These are phyloP conservation scores for Aspergillus egyptiacus DNA, from an alignment of 495 filamentous ascomycete genomes.

Conservation along the genomic window DNA sequence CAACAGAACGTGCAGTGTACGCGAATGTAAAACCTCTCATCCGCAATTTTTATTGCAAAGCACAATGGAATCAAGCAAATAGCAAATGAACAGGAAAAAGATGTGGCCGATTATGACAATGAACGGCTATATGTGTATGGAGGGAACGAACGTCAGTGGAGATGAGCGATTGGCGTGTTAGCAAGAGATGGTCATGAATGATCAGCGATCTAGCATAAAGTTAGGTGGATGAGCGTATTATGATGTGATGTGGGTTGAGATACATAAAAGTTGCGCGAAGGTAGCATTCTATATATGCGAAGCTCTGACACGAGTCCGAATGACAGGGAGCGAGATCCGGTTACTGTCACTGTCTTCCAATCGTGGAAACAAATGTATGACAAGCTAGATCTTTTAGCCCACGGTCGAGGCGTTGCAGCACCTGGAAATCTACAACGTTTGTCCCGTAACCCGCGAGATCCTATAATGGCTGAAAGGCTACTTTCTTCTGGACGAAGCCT, in stretches of 20 bases:
- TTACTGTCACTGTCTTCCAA: background rate
- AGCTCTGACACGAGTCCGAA: slow-evolving; percentile 7
- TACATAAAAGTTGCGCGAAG: slow-evolving; percentile 19
- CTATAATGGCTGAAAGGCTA: background rate
- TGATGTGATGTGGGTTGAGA: slow-evolving; percentile 14
- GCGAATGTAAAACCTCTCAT: too few species aligned
- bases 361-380: background rate
- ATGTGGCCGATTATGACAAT: background rate
- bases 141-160: background rate
- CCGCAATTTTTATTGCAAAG: too few species aligned
- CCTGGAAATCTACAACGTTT: background rate
- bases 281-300: too few species aligned
- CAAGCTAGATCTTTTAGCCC: background rate
- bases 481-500: background rate
- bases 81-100: too few species aligned
- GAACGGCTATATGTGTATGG: background rate
- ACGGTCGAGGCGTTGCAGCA: background rate
- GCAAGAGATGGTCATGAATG: background rate
- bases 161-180: background rate
- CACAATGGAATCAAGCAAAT: too few species aligned
- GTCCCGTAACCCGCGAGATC: background rate
- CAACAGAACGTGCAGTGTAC: too few species aligned
- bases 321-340: slow-evolving; percentile 6
- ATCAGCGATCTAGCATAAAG: slow-evolving; percentile 6
- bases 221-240: slow-evolving; percentile 10